Percentiles rank a stretch among this genome's conserved stretches.
Evolutionary conservation across 345 rosid genomes (phyloP).

Genomic region (Dimocarpus longan): DNA sequence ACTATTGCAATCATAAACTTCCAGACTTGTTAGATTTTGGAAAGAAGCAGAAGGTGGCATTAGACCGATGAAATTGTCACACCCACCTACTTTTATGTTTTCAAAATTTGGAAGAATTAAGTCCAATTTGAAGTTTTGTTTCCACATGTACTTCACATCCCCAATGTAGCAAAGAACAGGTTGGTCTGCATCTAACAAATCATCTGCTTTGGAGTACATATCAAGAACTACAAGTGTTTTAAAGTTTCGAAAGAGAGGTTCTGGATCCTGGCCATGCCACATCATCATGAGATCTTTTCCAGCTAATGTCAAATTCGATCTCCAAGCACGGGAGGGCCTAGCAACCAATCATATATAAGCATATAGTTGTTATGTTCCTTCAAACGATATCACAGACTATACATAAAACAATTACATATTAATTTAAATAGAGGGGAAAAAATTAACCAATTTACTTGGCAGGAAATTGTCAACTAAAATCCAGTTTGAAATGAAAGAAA

Average conservation of each 20-base stretch:
- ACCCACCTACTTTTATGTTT: background rate
- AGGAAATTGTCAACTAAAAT: background rate
- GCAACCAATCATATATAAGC: background rate
- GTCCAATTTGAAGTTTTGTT: background rate
- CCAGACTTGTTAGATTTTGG: background rate
- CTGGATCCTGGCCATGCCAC: background rate
- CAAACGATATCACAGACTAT: background rate
- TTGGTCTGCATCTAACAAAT: too few relatives aligned
- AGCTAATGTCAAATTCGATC: background rate
- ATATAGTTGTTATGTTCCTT: background rate
- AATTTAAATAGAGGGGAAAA: background rate
- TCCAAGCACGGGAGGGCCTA: constrained; percentile 18
- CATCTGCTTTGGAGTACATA: background rate
- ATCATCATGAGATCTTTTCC: background rate
- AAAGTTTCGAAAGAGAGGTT: background rate
- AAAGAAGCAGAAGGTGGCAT: background rate
- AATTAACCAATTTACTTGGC: background rate
- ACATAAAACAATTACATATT: background rate
- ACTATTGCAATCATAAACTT: background rate
- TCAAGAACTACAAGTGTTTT: background rate
- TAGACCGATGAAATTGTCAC: background rate
- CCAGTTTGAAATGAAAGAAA: background rate
- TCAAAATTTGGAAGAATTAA: background rate
- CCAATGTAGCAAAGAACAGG: too few relatives aligned
- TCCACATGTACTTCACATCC: background rate